Evolutionary conservation across 352 stramenopile species (phyloP).

Genomic region (Elongisporangium undulatum): DNA sequence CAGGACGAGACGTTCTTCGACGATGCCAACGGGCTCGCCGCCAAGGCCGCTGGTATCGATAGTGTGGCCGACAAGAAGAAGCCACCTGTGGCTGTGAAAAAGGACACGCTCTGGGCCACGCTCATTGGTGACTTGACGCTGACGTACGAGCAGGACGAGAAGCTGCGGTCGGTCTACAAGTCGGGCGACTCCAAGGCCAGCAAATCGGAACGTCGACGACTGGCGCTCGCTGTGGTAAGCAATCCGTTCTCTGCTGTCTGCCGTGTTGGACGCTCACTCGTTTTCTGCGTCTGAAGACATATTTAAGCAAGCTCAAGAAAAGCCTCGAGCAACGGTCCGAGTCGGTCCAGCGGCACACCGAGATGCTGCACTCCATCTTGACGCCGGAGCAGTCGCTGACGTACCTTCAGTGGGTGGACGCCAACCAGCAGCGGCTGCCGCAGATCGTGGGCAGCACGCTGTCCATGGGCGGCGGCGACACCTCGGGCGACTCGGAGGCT

Average conservation of each 20-base stretch:
- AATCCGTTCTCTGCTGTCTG: neutral
- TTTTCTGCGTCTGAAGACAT: conserved; percentile 39
- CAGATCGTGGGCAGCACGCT: conserved; percentile 63
- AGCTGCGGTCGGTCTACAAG: conserved; percentile 87
- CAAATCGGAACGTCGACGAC: conserved; percentile 76
- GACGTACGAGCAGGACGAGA: conserved; percentile 89
- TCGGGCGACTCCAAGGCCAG: conserved; percentile 75
- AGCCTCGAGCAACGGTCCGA: conserved; percentile 77
- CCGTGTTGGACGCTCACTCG: neutral
- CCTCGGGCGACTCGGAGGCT: conserved; percentile 43
- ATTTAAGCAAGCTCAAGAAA: conserved; percentile 87
- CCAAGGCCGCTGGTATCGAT: conserved; percentile 37
- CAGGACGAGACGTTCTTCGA: conserved; percentile 85
- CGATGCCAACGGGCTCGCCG: conserved; percentile 40
- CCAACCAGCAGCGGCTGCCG: conserved; percentile 67
- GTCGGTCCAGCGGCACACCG: conserved; percentile 71
- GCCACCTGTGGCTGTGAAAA: conserved; percentile 59
- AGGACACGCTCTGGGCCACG: conserved; percentile 79
- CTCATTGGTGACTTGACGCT: conserved; percentile 72
- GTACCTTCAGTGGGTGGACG: conserved; percentile 79
- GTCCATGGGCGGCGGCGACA: conserved; percentile 31
- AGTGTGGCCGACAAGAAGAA: conserved; percentile 61
- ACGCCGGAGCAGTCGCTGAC: conserved; percentile 81
- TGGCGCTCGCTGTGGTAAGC: conserved; percentile 80
- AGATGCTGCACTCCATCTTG: conserved; percentile 82